A percentile compares a stretch with the other conserved stretches of the same genome.
These are phyloP conservation scores for Vachellia pachyceras DNA, from an alignment of 306 rosid genomes.

Conservation along the genomic window DNA sequence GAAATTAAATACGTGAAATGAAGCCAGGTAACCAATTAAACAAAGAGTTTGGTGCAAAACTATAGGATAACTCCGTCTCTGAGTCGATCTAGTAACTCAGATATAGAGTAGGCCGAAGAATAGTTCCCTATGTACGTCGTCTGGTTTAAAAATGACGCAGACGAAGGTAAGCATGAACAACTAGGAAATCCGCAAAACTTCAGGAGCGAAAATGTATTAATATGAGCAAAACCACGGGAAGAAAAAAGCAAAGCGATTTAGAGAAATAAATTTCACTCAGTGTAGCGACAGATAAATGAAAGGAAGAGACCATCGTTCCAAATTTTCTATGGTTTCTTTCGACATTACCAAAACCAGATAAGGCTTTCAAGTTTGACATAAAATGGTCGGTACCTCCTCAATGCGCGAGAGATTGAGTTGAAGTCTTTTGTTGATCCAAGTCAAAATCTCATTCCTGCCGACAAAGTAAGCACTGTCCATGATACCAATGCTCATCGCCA, in stretches of 20 bases:
- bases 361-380: neutral
- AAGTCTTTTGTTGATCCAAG: constrained; percentile 88
- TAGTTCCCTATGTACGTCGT: neutral
- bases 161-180: neutral
- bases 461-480: constrained; percentile 97
- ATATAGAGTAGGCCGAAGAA: neutral
- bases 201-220: constrained; percentile 2
- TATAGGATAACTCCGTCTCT: too few species aligned
- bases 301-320: neutral
- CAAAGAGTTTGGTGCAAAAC: neutral
- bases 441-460: constrained; percentile 91
- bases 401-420: constrained; percentile 89
- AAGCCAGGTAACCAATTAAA: neutral
- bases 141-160: neutral
- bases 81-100: neutral
- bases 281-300: neutral
- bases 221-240: neutral
- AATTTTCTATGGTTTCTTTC: neutral
- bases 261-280: neutral
- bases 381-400: constrained; percentile 69
- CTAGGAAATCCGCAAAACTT: neutral
- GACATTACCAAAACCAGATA: constrained; percentile 10
- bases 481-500: constrained; percentile 91
- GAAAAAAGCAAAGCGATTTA: neutral
- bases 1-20: neutral